Percentiles rank a stretch among this genome's conserved stretches.
These are phyloP conservation scores for Phytophthora colocasiae DNA, from an alignment of 352 stramenopile genomes.

Conservation along the genomic window DNA sequence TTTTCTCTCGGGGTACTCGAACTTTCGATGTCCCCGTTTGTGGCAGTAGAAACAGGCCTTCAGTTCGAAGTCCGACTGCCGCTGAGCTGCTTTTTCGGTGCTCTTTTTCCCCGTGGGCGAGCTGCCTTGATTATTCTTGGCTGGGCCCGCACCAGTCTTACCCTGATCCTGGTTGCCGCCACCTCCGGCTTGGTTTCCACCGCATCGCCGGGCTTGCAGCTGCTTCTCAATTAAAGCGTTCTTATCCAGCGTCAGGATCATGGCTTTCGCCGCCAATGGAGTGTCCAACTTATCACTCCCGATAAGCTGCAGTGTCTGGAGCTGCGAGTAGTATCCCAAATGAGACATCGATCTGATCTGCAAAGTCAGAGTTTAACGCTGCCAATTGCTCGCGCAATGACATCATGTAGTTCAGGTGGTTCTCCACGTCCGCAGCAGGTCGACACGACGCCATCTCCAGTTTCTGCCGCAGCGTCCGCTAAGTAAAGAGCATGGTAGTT, in stretches of 20 bases:
- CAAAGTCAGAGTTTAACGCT: no score
- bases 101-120: no score
- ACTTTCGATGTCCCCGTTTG: no score
- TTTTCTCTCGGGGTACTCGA: no score
- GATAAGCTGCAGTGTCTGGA: no score
- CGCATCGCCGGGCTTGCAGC: not conserved
- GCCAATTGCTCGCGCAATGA: slow-evolving; percentile 3
- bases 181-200: not conserved
- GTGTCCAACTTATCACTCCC: not conserved
- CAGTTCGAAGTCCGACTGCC: no score
- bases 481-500: slow-evolving; percentile 1
- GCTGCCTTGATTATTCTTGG: no score
- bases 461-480: slow-evolving; percentile 10
- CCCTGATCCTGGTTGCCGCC: not conserved
- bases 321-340: not conserved
- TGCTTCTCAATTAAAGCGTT: not conserved
- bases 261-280: no score
- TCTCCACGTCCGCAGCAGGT: slow-evolving; percentile 9
- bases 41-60: no score
- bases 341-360: slow-evolving; percentile 6
- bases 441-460: slow-evolving; percentile 5
- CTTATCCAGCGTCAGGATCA: not conserved
- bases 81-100: no score
- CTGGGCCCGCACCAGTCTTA: no score
- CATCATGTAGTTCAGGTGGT: slow-evolving; percentile 7